A percentile compares a stretch with the other conserved stretches of the same genome.
phyloP scores from a whole-genome alignment of 202 grass and related monocot species.

The Saccharum hybrid region DNA sequence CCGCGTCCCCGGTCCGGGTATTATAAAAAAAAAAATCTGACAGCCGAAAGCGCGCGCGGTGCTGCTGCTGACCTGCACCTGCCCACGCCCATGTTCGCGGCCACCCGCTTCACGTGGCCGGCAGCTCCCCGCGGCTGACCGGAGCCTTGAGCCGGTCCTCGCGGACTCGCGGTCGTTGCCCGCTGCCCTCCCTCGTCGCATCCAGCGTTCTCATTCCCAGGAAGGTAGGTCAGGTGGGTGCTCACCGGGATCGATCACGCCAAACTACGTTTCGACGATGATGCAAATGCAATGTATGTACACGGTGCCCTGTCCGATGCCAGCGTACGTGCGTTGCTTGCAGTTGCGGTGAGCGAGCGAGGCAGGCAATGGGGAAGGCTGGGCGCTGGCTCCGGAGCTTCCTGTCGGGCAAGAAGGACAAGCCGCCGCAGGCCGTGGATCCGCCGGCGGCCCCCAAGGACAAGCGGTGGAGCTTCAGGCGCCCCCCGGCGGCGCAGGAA shows the following conservation, averaged over 20 bases:
- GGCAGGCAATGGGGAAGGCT: slow-evolving; percentile 54
- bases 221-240: slow-evolving; percentile 24
- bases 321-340: not conserved
- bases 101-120: slow-evolving; percentile 45
- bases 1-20: not conserved
- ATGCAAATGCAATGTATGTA: not conserved
- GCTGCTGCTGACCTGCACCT: not conserved
- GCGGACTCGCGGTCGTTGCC: slow-evolving; percentile 20
- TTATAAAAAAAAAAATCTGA: slow-evolving; percentile 41
- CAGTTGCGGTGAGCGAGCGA: not conserved
- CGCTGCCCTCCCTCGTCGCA: slow-evolving; percentile 17
- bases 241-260: slow-evolving; percentile 32
- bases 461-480: slow-evolving; percentile 74
- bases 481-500: slow-evolving; percentile 2
- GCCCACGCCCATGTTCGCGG: slow-evolving; percentile 32
- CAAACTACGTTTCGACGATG: not conserved
- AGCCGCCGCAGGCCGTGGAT: slow-evolving; percentile 15
- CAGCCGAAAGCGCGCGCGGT: not conserved
- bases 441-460: slow-evolving; percentile 43
- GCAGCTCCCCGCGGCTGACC: slow-evolving; percentile 15
- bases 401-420: slow-evolving; percentile 57
- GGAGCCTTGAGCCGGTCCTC: not conserved
- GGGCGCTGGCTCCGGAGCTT: slow-evolving; percentile 70
- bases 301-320: not conserved
- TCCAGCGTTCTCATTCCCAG: not conserved